Evolutionary conservation across 768 basidiomycete species (phyloP).

Genomic region (Cubamyces lactineus): DNA sequence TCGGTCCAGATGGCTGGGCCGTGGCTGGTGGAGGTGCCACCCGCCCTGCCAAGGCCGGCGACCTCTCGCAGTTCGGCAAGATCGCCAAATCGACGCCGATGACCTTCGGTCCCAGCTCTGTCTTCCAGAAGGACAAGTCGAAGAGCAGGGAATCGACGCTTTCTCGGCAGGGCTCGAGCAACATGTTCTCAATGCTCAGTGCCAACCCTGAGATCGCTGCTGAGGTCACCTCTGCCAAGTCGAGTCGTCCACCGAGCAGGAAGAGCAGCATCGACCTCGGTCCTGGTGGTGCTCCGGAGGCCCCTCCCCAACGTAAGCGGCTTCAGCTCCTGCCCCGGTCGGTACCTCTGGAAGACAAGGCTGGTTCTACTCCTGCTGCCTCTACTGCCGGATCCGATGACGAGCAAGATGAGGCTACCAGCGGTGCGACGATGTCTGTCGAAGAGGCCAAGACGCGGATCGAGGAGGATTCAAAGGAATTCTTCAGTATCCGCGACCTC

Average conservation of each 20-base stretch:
- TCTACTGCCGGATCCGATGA: conserved; percentile 54
- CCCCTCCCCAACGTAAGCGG: conserved; percentile 61
- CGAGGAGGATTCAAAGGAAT: conserved; percentile 81
- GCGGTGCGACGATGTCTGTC: conserved; percentile 57
- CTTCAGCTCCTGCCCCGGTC: conserved; percentile 80
- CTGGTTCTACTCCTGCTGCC: conserved; percentile 43
- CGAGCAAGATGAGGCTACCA: conserved; percentile 43
- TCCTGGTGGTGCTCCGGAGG: conserved; percentile 48
- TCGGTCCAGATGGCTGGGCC: conserved; percentile 89
- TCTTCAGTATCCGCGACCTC: conserved; percentile 81
- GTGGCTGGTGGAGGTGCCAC: conserved; percentile 46
- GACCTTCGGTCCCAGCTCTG: conserved; percentile 83
- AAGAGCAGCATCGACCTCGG: conserved; percentile 56
- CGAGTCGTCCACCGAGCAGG: conserved; percentile 53
- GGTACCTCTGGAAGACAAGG: conserved; percentile 53
- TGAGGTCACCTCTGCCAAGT: conserved; percentile 52
- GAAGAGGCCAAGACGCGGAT: conserved; percentile 76
- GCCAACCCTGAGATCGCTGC: conserved; percentile 58
- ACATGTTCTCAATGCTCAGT: conserved; percentile 88
- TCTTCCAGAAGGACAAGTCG: conserved; percentile 72
- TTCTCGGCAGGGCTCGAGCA: conserved; percentile 79
- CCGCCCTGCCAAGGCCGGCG: conserved; percentile 77
- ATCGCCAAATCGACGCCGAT: conserved; percentile 68
- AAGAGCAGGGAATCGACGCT: conserved; percentile 69
- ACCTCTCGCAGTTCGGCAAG: conserved; percentile 88